phyloP scores from a whole-genome alignment of 441 rosid genomes.

The Erodium trifolium region DNA sequence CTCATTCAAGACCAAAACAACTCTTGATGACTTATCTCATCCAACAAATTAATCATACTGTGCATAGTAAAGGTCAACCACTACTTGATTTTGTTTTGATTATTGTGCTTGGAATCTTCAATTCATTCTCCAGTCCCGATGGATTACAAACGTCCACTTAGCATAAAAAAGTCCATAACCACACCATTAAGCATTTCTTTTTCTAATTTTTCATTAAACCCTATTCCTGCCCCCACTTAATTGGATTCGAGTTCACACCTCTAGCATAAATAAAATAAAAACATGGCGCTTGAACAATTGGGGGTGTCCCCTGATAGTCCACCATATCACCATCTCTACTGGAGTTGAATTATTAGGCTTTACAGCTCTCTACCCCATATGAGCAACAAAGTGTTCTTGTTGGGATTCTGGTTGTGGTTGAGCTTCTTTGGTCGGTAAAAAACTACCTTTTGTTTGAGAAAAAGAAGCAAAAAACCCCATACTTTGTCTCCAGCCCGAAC shows the following conservation, averaged over 20 bases:
- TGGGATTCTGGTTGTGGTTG: not conserved
- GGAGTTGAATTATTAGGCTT: not conserved
- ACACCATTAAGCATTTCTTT: not conserved
- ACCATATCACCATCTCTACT: not conserved
- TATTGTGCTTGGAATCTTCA: slow-evolving; percentile 8
- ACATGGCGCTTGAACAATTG: no score
- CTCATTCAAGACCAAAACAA: no score
- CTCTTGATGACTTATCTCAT: no score
- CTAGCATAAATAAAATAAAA: no score
- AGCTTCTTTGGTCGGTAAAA: not conserved
- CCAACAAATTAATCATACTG: no score
- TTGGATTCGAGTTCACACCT: no score
- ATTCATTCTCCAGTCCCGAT: not conserved
- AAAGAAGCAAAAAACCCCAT: not conserved
- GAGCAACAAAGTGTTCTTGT: not conserved
- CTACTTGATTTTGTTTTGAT: slow-evolving; percentile 3
- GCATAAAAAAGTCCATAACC: not conserved
- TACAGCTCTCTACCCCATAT: not conserved
- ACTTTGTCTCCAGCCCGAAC: not conserved
- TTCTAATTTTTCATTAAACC: no score
- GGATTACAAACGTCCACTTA: not conserved
- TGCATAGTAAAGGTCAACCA: not conserved
- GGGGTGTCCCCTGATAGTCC: no score
- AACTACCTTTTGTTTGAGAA: not conserved
- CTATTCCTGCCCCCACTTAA: no score